Base-by-base conservation (phyloP, 2,329 filamentous ascomycete species). In the Colletotrichum sp. region DNA sequence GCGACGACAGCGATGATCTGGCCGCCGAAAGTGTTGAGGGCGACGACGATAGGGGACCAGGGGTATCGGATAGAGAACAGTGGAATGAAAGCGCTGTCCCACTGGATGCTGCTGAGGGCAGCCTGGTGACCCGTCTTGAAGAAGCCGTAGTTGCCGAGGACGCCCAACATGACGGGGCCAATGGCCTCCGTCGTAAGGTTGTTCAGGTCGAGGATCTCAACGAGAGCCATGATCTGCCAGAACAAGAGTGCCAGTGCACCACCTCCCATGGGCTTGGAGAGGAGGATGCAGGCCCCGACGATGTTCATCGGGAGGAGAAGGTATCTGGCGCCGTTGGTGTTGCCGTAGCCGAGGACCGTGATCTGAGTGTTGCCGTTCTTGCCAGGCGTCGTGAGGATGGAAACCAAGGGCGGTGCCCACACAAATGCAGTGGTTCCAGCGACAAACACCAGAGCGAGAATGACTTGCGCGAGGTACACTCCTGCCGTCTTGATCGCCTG, bases 101-200 rank as follows among this genome's bases (percentile, higher is more conserved):
- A 99, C 82, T 99, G 97, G 81, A 99, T 96, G 79, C 93, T 95
- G 79, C 93, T 91, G 28, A 98, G 90, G 0, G 93, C 94, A 15
- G 96, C 96, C 85, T 99, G 96, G 84, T 99, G 97, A 77, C 97
- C 97, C 0, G 97, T 99, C 83, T 98, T 98, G 92, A 99, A 99
- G 88, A 93, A 99, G 87, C 98, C 93, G 85, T 96, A 98, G 81
- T 94, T 95, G 75, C 96, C 97, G 1, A 99, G 91, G n/a, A 99
- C 86, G 13, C 93, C 96, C 30, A 99, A 91, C 77, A 98, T 90
- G 52, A 97, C 88, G 24, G 97, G 96, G 0, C 96, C 96, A 80
- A 99, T 94, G 8, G 95, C 89, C 60, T 92, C 93, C 65, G 91
- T 88, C 18, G 93, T 92, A 52, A 94, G 83, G 76, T 85, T 83